Percentiles rank a stretch among this genome's conserved stretches.
These are phyloP conservation scores for Eucalyptus curtisii DNA, from an alignment of 345 rosid species.

Conservation along the genomic window DNA sequence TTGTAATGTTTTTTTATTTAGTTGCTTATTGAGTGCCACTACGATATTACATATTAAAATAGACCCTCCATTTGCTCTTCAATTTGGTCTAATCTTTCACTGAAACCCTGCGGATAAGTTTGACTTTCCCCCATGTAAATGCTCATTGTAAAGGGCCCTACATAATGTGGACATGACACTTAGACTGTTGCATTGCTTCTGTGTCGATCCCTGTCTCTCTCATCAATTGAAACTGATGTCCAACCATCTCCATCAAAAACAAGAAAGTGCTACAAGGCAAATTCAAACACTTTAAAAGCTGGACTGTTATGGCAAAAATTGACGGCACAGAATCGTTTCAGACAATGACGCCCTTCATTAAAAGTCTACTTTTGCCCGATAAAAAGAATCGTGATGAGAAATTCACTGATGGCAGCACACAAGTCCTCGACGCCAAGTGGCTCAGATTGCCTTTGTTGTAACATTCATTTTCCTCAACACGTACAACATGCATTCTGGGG, in stretches of 20 bases:
- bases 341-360: neutral
- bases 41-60: neutral
- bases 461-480: neutral
- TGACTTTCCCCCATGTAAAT: neutral
- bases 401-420: neutral
- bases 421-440: neutral
- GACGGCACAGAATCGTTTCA: neutral
- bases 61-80: neutral
- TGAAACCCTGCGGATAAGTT: neutral
- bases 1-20: neutral
- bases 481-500: neutral
- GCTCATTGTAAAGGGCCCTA: neutral
- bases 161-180: neutral
- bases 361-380: neutral
- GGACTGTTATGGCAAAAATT: neutral
- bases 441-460: neutral
- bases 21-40: neutral
- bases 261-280: neutral
- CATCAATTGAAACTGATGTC: neutral
- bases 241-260: neutral
- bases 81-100: neutral
- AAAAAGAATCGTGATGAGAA: neutral
- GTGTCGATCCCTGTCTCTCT: neutral
- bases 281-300: neutral
- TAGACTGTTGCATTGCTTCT: neutral